Percentiles rank a stretch among this genome's conserved stretches.
These are phyloP conservation scores for Arabidopsis arenosa DNA, from an alignment of 345 rosid species.

Conservation along the genomic window DNA sequence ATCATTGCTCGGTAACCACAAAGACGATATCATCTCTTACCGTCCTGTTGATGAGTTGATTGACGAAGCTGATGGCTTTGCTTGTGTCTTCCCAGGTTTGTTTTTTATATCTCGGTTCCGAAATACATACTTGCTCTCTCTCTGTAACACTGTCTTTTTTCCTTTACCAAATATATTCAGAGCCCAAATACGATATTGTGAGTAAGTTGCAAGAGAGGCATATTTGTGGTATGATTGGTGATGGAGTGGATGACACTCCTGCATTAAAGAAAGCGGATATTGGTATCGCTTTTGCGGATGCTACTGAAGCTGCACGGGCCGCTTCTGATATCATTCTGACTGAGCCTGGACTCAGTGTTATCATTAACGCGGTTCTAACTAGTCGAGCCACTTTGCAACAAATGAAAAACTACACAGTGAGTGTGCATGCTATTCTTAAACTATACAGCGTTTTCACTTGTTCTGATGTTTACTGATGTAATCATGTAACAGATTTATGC, in stretches of 20 bases:
- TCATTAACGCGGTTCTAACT: not conserved
- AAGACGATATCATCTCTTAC: not conserved
- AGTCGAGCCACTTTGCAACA: not conserved
- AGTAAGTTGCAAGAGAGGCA: not conserved
- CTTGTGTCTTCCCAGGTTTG: not conserved
- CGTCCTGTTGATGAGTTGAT: not conserved
- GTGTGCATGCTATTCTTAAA: not conserved
- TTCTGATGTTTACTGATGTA: not conserved
- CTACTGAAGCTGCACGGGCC: not conserved
- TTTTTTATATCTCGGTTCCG: not conserved
- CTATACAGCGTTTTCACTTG: not conserved
- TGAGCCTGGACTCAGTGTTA: not conserved
- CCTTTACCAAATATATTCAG: not conserved
- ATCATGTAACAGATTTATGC: conserved; percentile 64
- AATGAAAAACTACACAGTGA: not conserved
- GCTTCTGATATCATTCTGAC: not conserved
- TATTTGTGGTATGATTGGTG: not conserved
- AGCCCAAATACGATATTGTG: not conserved
- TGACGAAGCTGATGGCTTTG: not conserved
- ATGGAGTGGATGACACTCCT: not conserved
- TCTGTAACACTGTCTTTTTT: too few relatives aligned
- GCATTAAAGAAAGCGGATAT: not conserved
- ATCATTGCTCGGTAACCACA: not conserved
- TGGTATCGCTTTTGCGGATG: not conserved
- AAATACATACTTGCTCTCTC: not conserved